phyloP scores from a whole-genome alignment of 2,329 filamentous ascomycete genomes.

The Talaromyces sp. region DNA sequence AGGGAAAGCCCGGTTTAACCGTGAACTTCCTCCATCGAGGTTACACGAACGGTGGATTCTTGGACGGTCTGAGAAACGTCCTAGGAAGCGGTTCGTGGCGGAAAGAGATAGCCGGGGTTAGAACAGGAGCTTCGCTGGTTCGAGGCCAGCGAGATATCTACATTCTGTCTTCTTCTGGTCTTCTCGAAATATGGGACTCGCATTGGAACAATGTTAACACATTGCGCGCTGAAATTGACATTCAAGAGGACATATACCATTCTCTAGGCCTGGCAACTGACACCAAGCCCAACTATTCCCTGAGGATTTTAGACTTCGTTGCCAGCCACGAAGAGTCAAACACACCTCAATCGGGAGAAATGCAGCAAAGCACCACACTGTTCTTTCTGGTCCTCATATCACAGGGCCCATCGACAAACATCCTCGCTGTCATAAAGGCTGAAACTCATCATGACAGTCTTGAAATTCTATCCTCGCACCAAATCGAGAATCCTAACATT shows the following conservation, averaged over 20 bases:
- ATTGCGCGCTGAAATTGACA: constrained; percentile 65
- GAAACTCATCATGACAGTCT: constrained; percentile 50
- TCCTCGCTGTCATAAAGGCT: constrained; percentile 72
- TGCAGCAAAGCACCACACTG: constrained; percentile 45
- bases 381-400: constrained; percentile 48
- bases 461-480: constrained; percentile 61
- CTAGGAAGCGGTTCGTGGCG: constrained; percentile 64
- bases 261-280: constrained; percentile 21
- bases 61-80: constrained; percentile 74
- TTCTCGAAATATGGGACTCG: constrained; percentile 79
- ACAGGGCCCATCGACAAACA: constrained; percentile 42
- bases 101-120: constrained; percentile 74
- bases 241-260: constrained; percentile 46
- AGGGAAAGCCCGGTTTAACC: constrained; percentile 76
- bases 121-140: constrained; percentile 63
- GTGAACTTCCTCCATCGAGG: constrained; percentile 66
- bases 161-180: constrained; percentile 69
- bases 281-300: constrained; percentile 46
- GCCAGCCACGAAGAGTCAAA: constrained; percentile 39
- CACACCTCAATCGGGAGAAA: constrained; percentile 24
- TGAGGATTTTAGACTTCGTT: constrained; percentile 75
- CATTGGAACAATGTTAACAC: constrained; percentile 81
- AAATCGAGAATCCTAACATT: constrained; percentile 59
- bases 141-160: constrained; percentile 82
- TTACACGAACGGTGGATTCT: constrained; percentile 57